Conservation (phyloP, 768 basidiomycete species). For the Termitomyces heimii region DNA sequence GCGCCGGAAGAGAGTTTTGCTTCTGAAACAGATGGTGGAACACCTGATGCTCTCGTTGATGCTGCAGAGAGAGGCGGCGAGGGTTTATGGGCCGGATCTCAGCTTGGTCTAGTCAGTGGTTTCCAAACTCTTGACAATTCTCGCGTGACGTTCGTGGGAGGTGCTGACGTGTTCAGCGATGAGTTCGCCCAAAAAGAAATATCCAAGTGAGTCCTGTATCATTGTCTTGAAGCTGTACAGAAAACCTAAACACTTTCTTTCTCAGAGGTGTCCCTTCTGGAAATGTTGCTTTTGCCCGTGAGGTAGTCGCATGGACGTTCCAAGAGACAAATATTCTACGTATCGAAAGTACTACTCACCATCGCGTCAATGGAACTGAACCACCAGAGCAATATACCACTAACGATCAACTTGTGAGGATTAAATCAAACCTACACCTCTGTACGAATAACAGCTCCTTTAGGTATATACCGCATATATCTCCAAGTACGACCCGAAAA, state of each 20-base stretch:
- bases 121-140: constrained; percentile 82
- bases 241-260: background rate
- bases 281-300: constrained; percentile 68
- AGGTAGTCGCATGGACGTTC: constrained; percentile 87
- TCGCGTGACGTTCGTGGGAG: constrained; percentile 77
- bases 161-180: constrained; percentile 76
- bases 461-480: constrained; percentile 74
- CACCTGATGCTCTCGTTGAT: constrained; percentile 61
- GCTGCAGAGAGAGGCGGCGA: constrained; percentile 72
- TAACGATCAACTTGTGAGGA: constrained; percentile 75
- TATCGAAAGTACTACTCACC: constrained; percentile 70
- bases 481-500: constrained; percentile 56
- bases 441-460: constrained; percentile 1
- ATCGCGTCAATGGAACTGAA: constrained; percentile 55
- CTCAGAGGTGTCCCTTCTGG: constrained; percentile 57
- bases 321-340: constrained; percentile 78
- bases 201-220: constrained; percentile 38
- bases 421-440: background rate
- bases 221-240: background rate
- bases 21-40: constrained; percentile 58
- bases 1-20: constrained; percentile 76
- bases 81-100: constrained; percentile 77
- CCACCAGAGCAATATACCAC: constrained; percentile 76
- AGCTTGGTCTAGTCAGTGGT: constrained; percentile 74
- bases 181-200: constrained; percentile 62